Base-by-base conservation (phyloP, 2,329 filamentous ascomycete genomes). In the Pseudogymnoascus sp. region DNA sequence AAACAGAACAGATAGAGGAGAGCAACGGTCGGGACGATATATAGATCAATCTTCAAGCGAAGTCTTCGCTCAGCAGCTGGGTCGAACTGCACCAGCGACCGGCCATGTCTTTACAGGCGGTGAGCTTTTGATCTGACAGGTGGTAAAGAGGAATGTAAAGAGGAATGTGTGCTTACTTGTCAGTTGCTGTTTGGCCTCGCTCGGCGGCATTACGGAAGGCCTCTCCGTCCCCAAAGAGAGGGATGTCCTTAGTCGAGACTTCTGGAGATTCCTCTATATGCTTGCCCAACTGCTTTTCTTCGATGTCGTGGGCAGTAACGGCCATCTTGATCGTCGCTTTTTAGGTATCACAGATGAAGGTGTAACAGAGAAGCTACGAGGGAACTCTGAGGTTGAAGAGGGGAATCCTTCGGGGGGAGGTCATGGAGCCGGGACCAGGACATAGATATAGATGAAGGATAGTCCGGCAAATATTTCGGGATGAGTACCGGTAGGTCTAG, bases 1-100 rank as follows among this genome's bases (percentile, higher is more conserved):
- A 89, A 90, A 75, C 86, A 89, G 69, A 90, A 89, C 0, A 90
- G 79, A 69, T 90, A 90, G 3, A 90, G 75, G 0, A 89, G 64
- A 0, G 86, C 76, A 0, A 89, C 86, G 0, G 84, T 88, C 0
- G 88, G 87, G 0, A 90, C 77, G 51, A 89, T 82, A 68, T 78
- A 82, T 5, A 88, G 68, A 68, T 90, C 87, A 59, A 90, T 85
- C 72, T 90, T 90, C 69, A 76, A 74, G 6, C 85, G 78, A 23
- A 90, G 77, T 61, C 77, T 80, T 6, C 78, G 73, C 70, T 89
- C 87, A 1, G 82, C 84, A 29, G 74, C 77, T 2, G 77, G 75
- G 67, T 88, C 85, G 67, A 86, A 83, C n/a, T 77, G 68, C 11
- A 84, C 72, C 2, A 83, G 74, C 0, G 82, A 70, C 29, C 78